These are phyloP conservation scores for Mycogone perniciosa DNA, from an alignment of 2,329 filamentous ascomycete genomes.

Conservation along the genomic window DNA sequence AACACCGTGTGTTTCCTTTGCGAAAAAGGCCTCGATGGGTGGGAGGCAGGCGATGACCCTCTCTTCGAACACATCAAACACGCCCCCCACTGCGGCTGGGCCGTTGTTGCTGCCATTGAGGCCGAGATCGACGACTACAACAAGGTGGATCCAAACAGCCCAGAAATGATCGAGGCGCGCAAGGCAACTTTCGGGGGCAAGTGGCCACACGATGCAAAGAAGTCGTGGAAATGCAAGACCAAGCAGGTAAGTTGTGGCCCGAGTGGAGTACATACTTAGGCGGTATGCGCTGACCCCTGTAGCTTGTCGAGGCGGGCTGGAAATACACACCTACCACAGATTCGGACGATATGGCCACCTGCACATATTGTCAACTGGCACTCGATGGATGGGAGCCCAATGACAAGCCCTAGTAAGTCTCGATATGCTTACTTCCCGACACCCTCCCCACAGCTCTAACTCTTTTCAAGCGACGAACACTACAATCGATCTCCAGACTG, in stretches of 20 bases:
- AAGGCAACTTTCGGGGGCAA: conserved; percentile 73
- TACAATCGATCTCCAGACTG: conserved; percentile 71
- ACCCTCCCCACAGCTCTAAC: neutral
- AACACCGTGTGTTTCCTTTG: conserved; percentile 90
- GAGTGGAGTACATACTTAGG: neutral
- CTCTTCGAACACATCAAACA: conserved; percentile 80
- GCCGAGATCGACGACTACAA: conserved; percentile 55
- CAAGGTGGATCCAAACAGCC: conserved; percentile 66
- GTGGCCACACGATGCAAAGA: conserved; percentile 88
- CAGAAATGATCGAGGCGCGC: conserved; percentile 68
- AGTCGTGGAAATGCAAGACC: conserved; percentile 81
- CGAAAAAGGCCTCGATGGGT: conserved; percentile 76
- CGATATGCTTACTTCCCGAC: neutral
- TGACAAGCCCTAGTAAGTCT: conserved; percentile 74
- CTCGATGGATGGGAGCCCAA: conserved; percentile 92
- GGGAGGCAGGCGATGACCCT: conserved; percentile 82
- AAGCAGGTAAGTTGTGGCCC: conserved; percentile 58
- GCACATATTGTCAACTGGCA: conserved; percentile 81
- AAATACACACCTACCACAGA: conserved; percentile 81
- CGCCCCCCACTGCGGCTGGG: conserved; percentile 79
- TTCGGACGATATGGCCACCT: conserved; percentile 83
- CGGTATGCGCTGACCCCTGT: conserved; percentile 11
- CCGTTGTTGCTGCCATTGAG: conserved; percentile 60
- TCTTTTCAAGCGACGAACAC: conserved; percentile 68
- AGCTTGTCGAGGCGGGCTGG: conserved; percentile 91